Percentiles rank a stretch among this genome's conserved stretches.
These are phyloP conservation scores for Hypoxylon sp. DNA, from an alignment of 2,329 filamentous ascomycete genomes.

Conservation along the genomic window DNA sequence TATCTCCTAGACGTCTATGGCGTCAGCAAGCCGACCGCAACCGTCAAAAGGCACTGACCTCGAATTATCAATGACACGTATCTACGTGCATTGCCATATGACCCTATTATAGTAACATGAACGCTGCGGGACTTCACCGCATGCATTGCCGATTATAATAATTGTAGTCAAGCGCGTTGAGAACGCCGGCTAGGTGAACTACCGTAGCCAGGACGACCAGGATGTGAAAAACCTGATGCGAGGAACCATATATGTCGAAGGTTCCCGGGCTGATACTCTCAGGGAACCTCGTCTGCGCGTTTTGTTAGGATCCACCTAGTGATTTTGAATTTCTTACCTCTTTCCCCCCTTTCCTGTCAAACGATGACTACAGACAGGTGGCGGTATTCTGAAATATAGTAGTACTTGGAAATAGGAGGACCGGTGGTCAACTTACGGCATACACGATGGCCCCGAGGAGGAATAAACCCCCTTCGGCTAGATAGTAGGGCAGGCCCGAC, in stretches of 20 bases:
- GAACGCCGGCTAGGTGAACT: constrained; percentile 58
- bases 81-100: not conserved
- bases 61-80: not conserved
- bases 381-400: not conserved
- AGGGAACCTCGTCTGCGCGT: constrained; percentile 58
- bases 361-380: not conserved
- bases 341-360: not conserved
- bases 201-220: constrained; percentile 60
- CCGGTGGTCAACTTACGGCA: constrained; percentile 53
- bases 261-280: constrained; percentile 59
- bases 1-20: not conserved
- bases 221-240: constrained; percentile 64
- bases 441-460: constrained; percentile 58
- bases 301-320: constrained; percentile 12
- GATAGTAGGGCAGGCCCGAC: constrained; percentile 59
- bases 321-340: constrained; percentile 2
- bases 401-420: not conserved
- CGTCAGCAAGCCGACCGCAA: not conserved
- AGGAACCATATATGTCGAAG: constrained; percentile 63
- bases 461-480: constrained; percentile 57
- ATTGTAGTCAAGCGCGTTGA: constrained; percentile 52
- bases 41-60: not conserved
- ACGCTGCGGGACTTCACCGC: not conserved
- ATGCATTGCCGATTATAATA: constrained; percentile 48
- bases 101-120: not conserved